Evolutionary conservation across 2,329 filamentous ascomycete species (phyloP).

Genomic region (Fragosphaeria purpurea): DNA sequence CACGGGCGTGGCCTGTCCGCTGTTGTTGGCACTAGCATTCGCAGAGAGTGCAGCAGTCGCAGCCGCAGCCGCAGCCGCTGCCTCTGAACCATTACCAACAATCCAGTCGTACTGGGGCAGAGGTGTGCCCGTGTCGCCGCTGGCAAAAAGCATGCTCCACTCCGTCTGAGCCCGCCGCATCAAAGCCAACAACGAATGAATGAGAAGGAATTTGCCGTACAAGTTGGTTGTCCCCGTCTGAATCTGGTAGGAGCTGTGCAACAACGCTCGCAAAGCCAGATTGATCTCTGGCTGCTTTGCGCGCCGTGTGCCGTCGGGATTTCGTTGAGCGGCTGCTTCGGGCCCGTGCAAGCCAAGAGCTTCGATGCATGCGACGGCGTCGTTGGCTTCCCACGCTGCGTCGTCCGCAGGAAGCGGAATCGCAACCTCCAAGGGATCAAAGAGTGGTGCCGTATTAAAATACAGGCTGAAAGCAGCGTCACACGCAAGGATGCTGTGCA

Average conservation of each 20-base stretch:
- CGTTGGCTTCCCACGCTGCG: constrained; percentile 60
- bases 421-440: constrained; percentile 54
- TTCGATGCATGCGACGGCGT: constrained; percentile 48
- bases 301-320: constrained; percentile 52
- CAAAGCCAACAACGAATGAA: constrained; percentile 57
- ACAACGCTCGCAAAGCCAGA: constrained; percentile 49
- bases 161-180: constrained; percentile 37
- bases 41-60: constrained; percentile 17
- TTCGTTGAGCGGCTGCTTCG: constrained; percentile 42
- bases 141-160: constrained; percentile 25
- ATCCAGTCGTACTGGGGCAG: constrained; percentile 51
- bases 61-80: constrained; percentile 17
- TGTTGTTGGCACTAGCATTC: constrained; percentile 34
- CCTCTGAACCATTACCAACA: constrained; percentile 26
- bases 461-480: constrained; percentile 59
- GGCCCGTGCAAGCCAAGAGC: constrained; percentile 54
- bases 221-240: constrained; percentile 58
- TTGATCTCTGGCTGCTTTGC: constrained; percentile 56
- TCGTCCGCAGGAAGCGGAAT: constrained; percentile 65
- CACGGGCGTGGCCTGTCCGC: constrained; percentile 36
- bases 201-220: constrained; percentile 63
- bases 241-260: constrained; percentile 49
- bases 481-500: constrained; percentile 55
- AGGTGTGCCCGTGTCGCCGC: constrained; percentile 45
- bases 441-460: constrained; percentile 56